Evolutionary conservation across 1,139 yeast genomes (phyloP).

Genomic region (Torulaspora globosa): DNA sequence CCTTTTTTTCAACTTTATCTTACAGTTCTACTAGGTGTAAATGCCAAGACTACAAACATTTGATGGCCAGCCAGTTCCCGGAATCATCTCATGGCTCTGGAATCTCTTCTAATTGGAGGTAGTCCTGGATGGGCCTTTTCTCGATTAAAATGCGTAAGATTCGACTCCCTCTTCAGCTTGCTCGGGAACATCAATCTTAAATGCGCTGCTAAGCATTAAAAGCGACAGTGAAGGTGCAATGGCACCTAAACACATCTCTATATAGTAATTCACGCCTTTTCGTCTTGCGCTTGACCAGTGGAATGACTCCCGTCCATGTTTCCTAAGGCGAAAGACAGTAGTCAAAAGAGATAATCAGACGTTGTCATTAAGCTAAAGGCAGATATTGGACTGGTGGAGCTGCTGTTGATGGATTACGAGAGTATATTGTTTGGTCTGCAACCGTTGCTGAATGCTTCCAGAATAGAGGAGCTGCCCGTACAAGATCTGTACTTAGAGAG

Average conservation of each 20-base stretch:
- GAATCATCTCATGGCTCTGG: background rate
- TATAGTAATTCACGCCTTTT: no score
- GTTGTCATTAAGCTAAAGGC: background rate
- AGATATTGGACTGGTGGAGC: background rate
- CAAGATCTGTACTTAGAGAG: slow-evolving; percentile 19
- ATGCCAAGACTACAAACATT: background rate
- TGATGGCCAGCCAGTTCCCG: background rate
- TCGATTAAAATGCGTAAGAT: no score
- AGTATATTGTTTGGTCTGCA: slow-evolving; percentile 30
- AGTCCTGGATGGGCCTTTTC: no score
- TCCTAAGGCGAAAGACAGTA: background rate
- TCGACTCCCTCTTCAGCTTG: no score
- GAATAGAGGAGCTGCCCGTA: slow-evolving; percentile 19
- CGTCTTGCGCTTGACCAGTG: no score
- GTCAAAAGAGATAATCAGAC: background rate
- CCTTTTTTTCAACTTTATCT: background rate
- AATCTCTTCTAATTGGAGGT: no score
- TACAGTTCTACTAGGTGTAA: background rate
- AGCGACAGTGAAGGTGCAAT: no score
- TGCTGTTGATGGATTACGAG: slow-evolving; percentile 33
- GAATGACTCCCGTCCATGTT: background rate
- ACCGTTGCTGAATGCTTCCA: slow-evolving; percentile 27
- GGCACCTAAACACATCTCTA: no score
- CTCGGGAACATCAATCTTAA: no score
- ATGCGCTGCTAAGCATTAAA: no score